Evolutionary conservation across 2,329 filamentous ascomycete species (phyloP), one percentile per base, ranked within the genome.

Genomic region (Lachnellula arida): DNA sequence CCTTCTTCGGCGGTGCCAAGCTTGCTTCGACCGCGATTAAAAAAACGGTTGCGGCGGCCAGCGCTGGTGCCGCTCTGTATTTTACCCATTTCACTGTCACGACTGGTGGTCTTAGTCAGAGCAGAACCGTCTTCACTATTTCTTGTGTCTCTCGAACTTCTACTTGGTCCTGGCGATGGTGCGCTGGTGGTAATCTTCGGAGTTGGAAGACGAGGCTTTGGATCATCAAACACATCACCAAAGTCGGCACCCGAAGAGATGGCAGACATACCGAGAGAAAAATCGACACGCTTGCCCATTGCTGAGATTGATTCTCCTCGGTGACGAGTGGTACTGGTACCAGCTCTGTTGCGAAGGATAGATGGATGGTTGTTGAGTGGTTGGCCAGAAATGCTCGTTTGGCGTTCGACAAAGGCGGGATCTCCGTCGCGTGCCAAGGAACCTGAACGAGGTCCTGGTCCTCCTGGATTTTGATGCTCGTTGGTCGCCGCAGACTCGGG

Each of bases 191-290:
- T 72, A 65, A 55, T 75, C 69, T 19, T 22, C 72, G 55, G 72
- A 61, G 11, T 22, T 72, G 55, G 72, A 61, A 51, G 70, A 68
- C 61, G 60, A 57, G 65, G 64, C 35, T 63, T 56, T 75, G 76
- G 64, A 12, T 85, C 81, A 55, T 85, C 81, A 65, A 84, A 86
- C 0, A 88, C 80, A 64, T 89, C 86, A 46, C 81, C 83, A 57
- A 81, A 78, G 46, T 84, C 73, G 60, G 87, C 84, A 34, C 75
- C 76, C 1, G 80, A 76, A 3, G 78, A 77, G 42, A 86, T 75
- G 46, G 80, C 78, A 35, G 75, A 77, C 79, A 87, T 86, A 32
- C 86, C 86, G 2, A 88, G 75, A 1, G 85, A 88, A 70, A 89
- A 89, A 67, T 89, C 86, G 32, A 88, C 84, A 28, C 84, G 81